Evolutionary conservation across 495 filamentous ascomycete genomes (phyloP).

Genomic region (Corynascus novoguineensis): DNA sequence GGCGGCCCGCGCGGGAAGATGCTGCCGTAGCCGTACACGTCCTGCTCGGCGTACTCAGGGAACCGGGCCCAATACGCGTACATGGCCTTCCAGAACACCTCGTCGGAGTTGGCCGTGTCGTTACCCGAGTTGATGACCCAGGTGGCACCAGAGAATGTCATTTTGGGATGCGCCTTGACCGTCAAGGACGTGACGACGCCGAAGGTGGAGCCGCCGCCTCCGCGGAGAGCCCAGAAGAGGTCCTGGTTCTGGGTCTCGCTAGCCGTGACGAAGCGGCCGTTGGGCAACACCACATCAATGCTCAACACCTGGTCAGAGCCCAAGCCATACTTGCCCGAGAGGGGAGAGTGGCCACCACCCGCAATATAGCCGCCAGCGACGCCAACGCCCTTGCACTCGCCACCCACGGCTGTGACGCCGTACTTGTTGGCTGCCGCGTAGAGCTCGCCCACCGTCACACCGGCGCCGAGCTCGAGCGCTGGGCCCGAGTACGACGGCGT

Average conservation of each 20-base stretch:
- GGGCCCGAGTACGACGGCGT: conserved; percentile 40
- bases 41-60: conserved; percentile 38
- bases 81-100: conserved; percentile 48
- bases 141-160: conserved; percentile 29
- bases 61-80: conserved; percentile 43
- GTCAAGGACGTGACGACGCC: conserved; percentile 50
- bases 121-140: conserved; percentile 35
- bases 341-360: conserved; percentile 41
- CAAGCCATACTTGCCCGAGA: conserved; percentile 40
- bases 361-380: conserved; percentile 37
- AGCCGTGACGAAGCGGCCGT: conserved; percentile 39
- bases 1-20: conserved; percentile 13
- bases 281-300: conserved; percentile 42
- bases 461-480: conserved; percentile 54
- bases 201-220: conserved; percentile 47
- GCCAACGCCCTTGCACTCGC: conserved; percentile 32
- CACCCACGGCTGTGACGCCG: conserved; percentile 49
- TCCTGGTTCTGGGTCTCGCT: conserved; percentile 39
- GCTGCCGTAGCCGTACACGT: conserved; percentile 47
- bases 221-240: conserved; percentile 51
- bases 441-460: conserved; percentile 48
- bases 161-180: conserved; percentile 29
- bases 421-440: conserved; percentile 43
- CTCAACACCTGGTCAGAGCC: conserved; percentile 45
- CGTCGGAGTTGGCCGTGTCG: conserved; percentile 31